Evolutionary conservation across 306 rosid species (phyloP).

Genomic region (Cucurbita ficifolia): DNA sequence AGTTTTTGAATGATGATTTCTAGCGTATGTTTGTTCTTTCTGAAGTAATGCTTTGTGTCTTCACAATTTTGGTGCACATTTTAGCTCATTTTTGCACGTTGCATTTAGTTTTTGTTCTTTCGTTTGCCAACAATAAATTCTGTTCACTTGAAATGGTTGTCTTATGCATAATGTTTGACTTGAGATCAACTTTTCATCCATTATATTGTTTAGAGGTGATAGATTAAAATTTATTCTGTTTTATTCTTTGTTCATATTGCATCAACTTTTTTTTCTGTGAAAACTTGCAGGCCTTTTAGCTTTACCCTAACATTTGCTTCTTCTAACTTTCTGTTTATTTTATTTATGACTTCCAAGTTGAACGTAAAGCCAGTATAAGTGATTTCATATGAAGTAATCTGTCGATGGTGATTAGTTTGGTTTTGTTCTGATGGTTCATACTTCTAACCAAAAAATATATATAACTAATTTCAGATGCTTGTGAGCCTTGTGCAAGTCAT

Average conservation of each 20-base stretch:
- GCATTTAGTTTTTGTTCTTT: neutral
- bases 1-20: neutral
- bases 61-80: neutral
- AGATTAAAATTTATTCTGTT: neutral
- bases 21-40: neutral
- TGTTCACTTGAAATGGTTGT: neutral
- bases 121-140: neutral
- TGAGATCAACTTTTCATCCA: neutral
- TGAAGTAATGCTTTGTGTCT: neutral
- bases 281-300: neutral
- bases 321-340: neutral
- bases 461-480: conserved; percentile 32
- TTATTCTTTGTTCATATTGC: neutral
- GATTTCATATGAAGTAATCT: neutral
- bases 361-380: neutral
- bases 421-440: neutral
- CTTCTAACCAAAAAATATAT: neutral
- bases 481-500: conserved; percentile 76
- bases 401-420: neutral
- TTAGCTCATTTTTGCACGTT: neutral
- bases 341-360: neutral
- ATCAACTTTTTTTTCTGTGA: neutral
- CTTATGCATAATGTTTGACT: neutral
- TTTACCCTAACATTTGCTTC: neutral
- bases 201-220: neutral